phyloP scores from a whole-genome alignment of 1,284 basidiomycete species.

The Chiua sp. region DNA sequence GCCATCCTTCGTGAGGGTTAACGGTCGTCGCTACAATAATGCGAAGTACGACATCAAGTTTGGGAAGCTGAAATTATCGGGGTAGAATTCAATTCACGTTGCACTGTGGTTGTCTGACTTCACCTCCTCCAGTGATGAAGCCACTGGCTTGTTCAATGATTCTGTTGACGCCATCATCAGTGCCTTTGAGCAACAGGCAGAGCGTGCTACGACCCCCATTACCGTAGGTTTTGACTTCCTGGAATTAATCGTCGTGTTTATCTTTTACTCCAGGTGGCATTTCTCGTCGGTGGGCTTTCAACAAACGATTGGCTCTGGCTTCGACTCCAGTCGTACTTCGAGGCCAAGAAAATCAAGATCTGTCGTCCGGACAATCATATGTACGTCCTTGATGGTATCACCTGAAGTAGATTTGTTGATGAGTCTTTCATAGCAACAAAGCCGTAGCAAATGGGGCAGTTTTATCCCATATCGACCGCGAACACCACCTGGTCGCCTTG shows the following conservation, averaged over 20 bases:
- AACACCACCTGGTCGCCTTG: constrained; percentile 40
- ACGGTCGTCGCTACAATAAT: not conserved
- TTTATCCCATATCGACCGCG: constrained; percentile 51
- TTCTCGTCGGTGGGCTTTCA: constrained; percentile 48
- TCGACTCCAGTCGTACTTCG: constrained; percentile 37
- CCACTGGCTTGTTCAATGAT: constrained; percentile 49
- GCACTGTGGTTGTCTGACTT: constrained; percentile 6
- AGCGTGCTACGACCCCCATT: constrained; percentile 27
- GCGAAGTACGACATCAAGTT: not conserved
- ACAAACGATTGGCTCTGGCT: constrained; percentile 49
- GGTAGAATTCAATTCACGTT: constrained; percentile 4
- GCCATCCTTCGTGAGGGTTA: constrained; percentile 13
- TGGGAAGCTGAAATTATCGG: constrained; percentile 14
- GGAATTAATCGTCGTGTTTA: not conserved
- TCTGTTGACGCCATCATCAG: constrained; percentile 26
- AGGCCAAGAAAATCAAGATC: constrained; percentile 17
- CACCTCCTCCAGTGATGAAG: constrained; percentile 45
- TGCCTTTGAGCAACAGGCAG: constrained; percentile 39
- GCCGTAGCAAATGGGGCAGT: constrained; percentile 58
- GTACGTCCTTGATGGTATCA: not conserved
- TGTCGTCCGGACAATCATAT: constrained; percentile 21
- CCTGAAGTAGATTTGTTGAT: not conserved
- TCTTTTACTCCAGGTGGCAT: constrained; percentile 16
- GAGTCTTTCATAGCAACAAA: constrained; percentile 48
- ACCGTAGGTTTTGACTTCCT: constrained; percentile 24